Evolutionary conservation across 2,329 filamentous ascomycete species (phyloP).

Genomic region (Thielaviopsis euricoi): DNA sequence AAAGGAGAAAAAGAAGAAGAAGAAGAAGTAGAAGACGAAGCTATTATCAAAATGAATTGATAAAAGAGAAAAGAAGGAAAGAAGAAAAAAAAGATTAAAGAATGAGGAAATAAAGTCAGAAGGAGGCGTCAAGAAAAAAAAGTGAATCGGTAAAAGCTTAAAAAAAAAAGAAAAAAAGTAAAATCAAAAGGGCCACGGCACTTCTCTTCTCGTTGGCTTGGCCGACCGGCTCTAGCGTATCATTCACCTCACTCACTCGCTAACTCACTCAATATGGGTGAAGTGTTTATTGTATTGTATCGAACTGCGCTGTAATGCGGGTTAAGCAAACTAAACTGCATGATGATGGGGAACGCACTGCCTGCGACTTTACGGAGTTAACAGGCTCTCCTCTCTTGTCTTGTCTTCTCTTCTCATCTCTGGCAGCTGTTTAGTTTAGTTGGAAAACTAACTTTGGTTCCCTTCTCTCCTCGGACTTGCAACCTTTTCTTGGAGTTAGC

Average conservation of each 20-base stretch:
- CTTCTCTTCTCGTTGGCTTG: too few relatives aligned
- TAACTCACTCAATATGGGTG: too few relatives aligned
- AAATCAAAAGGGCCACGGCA: neutral
- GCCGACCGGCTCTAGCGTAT: neutral
- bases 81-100: neutral
- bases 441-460: too few relatives aligned
- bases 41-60: too few relatives aligned
- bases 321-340: neutral
- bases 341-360: too few relatives aligned
- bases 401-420: too few relatives aligned
- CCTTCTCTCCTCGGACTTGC: neutral
- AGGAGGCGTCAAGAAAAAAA: neutral
- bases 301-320: neutral
- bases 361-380: too few relatives aligned
- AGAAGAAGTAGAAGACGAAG: too few relatives aligned
- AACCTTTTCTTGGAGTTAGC: neutral
- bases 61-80: neutral
- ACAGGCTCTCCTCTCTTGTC: too few relatives aligned
- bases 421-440: neutral
- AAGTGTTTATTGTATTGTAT: too few relatives aligned
- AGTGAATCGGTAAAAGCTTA: neutral
- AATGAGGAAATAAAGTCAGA: neutral
- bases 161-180: neutral
- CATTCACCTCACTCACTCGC: too few relatives aligned
- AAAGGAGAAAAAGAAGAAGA: too few relatives aligned